phyloP scores from a whole-genome alignment of 768 basidiomycete genomes.

The Termitomyces sp. region DNA sequence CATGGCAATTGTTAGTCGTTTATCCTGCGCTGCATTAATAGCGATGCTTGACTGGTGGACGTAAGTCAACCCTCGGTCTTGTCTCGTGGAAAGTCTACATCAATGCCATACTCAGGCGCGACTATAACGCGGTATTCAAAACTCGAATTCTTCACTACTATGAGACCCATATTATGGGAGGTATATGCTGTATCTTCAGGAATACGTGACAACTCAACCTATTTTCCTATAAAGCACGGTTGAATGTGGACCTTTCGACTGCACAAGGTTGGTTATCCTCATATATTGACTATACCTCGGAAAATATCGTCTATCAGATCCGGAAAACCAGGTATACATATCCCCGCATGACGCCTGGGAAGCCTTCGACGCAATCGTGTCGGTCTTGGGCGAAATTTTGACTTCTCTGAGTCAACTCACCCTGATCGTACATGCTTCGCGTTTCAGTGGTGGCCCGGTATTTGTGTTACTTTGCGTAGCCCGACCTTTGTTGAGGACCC shows the following conservation, averaged over 20 bases:
- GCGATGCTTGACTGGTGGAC: conserved; percentile 18
- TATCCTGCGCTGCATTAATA: conserved; percentile 15
- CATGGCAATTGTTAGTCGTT: conserved; percentile 12
- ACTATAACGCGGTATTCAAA: conserved; percentile 8
- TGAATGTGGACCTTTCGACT: conserved; percentile 19
- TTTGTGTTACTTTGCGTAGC: conserved; percentile 30
- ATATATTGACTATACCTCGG: no score
- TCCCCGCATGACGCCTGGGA: conserved; percentile 20
- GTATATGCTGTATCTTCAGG: conserved; percentile 10
- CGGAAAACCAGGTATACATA: conserved; percentile 14
- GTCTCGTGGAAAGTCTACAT: neutral
- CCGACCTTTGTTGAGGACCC: conserved; percentile 21
- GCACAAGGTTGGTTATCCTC: conserved; percentile 13
- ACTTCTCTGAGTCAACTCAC: conserved; percentile 22
- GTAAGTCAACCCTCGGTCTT: conserved; percentile 7
- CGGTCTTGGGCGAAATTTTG: conserved; percentile 17
- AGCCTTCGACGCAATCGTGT: conserved; percentile 20
- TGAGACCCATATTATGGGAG: conserved; percentile 22
- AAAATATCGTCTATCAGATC: conserved; percentile 12
- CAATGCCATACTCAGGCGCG: conserved; percentile 5
- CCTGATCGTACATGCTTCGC: conserved; percentile 25
- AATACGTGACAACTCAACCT: neutral
- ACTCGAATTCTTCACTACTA: conserved; percentile 19
- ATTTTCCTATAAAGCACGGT: conserved; percentile 8
- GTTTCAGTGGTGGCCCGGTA: conserved; percentile 25